Percentiles rank a stretch among this genome's conserved stretches.
Evolutionary conservation across 2,329 filamentous ascomycete genomes (phyloP).

Genomic region (Botrytis galanthina): DNA sequence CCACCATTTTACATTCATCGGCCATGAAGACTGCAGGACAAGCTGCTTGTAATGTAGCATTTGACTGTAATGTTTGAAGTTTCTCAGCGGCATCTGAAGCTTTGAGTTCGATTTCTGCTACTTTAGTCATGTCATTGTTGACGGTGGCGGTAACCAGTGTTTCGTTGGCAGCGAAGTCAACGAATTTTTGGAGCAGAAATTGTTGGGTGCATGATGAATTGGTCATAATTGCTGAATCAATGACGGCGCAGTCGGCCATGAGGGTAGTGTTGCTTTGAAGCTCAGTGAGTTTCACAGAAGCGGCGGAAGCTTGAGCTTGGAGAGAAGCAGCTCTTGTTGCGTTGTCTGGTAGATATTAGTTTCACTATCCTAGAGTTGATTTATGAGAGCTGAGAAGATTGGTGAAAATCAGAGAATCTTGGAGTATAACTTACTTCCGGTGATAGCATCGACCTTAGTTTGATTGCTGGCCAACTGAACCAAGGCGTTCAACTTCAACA

Average conservation of each 20-base stretch:
- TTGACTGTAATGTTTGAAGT: conserved; percentile 21
- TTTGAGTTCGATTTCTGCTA: conserved; percentile 20
- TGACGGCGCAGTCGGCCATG: conserved; percentile 38
- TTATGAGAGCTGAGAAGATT: neutral
- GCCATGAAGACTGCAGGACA: conserved; percentile 19
- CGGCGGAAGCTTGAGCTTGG: conserved; percentile 41
- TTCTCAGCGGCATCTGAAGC: conserved; percentile 21
- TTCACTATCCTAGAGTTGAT: neutral
- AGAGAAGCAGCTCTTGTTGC: conserved; percentile 41
- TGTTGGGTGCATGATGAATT: conserved; percentile 23
- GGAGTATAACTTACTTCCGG: conserved; percentile 27
- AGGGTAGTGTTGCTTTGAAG: conserved; percentile 42
- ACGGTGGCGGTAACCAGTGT: conserved; percentile 21
- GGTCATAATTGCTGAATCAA: conserved; percentile 33
- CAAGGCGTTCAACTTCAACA: conserved; percentile 36
- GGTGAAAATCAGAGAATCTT: neutral
- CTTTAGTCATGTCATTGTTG: conserved; percentile 25
- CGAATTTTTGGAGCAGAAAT: conserved; percentile 25
- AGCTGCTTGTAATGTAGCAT: conserved; percentile 27
- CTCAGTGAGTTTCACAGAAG: conserved; percentile 36
- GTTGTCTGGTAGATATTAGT: conserved; percentile 31
- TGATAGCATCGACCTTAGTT: conserved; percentile 39
- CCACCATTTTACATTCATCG: conserved; percentile 15
- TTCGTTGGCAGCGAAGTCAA: conserved; percentile 25
- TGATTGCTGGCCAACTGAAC: conserved; percentile 41